Evolutionary conservation across 306 rosid species (phyloP).

Genomic region (Nissolia schottii): DNA sequence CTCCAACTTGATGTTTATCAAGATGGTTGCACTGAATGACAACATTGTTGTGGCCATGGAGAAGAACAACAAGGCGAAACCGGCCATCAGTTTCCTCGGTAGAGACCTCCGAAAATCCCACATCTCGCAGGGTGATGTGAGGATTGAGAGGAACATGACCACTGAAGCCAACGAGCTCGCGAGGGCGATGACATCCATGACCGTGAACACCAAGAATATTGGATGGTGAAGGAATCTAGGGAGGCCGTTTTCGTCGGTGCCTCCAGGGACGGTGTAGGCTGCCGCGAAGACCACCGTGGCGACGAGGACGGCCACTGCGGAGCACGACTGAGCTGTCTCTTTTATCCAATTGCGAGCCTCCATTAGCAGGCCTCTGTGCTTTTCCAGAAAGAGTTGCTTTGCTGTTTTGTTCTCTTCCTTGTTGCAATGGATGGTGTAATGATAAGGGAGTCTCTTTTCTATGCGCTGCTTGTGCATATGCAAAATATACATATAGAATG

Average conservation of each 20-base stretch:
- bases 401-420: conserved; percentile 14
- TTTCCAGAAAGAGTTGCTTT: conserved; percentile 17
- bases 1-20: conserved; percentile 26
- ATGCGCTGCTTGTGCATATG: conserved; percentile 23
- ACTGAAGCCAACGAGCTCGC: conserved; percentile 36
- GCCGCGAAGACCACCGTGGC: conserved; percentile 42
- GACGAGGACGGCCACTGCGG: conserved; percentile 33
- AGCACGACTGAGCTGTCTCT: conserved; percentile 41
- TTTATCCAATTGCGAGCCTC: conserved; percentile 33
- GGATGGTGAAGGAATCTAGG: conserved; percentile 30
- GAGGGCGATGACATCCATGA: conserved; percentile 32
- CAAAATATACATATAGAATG: neutral
- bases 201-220: conserved; percentile 26
- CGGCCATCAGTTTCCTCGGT: conserved; percentile 34
- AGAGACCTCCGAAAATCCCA: conserved; percentile 35
- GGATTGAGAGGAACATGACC: conserved; percentile 37
- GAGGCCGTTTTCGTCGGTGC: conserved; percentile 14
- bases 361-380: conserved; percentile 9
- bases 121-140: conserved; percentile 37
- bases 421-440: conserved; percentile 28
- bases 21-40: conserved; percentile 30
- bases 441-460: conserved; percentile 28
- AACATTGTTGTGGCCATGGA: conserved; percentile 42
- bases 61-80: conserved; percentile 32
- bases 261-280: conserved; percentile 39